Conservation (phyloP, 306 rosid species). For the Canavalia gladiata region DNA sequence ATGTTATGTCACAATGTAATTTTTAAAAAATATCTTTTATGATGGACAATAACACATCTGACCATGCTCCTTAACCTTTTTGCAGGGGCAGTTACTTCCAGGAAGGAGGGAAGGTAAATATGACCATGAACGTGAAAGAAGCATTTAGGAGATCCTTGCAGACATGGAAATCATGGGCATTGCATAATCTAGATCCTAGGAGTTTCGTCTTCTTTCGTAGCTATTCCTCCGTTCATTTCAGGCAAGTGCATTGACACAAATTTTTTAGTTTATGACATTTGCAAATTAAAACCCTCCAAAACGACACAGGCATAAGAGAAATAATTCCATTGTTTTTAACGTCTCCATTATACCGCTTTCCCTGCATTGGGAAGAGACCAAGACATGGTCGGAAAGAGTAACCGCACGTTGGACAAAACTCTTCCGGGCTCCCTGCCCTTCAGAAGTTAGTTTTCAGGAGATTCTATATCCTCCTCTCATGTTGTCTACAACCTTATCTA, state of each 20-base stretch:
- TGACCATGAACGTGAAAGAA: constrained; percentile 71
- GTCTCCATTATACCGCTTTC: background rate
- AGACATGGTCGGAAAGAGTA: background rate
- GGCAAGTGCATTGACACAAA: constrained; percentile 56
- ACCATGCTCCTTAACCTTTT: background rate
- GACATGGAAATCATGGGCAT: constrained; percentile 85
- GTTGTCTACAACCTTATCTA: no score
- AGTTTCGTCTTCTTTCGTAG: constrained; percentile 80
- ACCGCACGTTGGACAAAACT: background rate
- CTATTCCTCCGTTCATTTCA: constrained; percentile 83
- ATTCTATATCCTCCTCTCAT: no score
- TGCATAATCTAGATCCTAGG: constrained; percentile 59
- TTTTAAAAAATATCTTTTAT: background rate
- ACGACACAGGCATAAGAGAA: background rate
- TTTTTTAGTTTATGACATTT: background rate
- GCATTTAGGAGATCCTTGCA: constrained; percentile 76
- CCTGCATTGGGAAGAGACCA: background rate
- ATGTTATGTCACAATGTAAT: background rate
- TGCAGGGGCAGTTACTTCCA: constrained; percentile 82
- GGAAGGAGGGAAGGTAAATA: constrained; percentile 68
- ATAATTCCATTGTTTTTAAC: background rate
- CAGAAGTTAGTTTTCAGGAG: background rate
- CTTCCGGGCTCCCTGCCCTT: background rate
- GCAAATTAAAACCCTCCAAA: background rate
- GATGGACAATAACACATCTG: background rate